Evolutionary conservation across 371 early-diverging fungal genomes (phyloP).

Genomic region (Dentiscutata heterogama): DNA sequence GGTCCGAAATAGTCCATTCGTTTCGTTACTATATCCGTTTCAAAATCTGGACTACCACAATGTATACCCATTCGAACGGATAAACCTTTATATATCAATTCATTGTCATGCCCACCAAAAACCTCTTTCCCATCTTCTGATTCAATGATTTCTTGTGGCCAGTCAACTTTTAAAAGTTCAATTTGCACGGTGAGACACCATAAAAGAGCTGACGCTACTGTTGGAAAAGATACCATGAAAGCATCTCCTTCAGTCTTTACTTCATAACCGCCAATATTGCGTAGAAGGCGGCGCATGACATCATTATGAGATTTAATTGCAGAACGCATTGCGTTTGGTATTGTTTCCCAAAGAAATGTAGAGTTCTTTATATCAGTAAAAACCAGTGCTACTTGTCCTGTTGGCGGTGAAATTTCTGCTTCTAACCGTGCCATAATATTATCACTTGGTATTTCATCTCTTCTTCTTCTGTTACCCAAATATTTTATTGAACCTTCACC

Average conservation of each 20-base stretch:
- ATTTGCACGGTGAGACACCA: slow-evolving; percentile 94
- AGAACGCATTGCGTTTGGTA: slow-evolving; percentile 86
- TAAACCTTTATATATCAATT: slow-evolving; percentile 85
- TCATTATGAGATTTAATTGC: slow-evolving; percentile 92
- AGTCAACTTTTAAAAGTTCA: slow-evolving; percentile 85
- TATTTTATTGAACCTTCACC: slow-evolving; percentile 22
- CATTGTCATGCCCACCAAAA: slow-evolving; percentile 59
- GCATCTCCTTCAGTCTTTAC: slow-evolving; percentile 99
- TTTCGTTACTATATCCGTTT: slow-evolving; percentile 89
- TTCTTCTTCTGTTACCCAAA: slow-evolving; percentile 51
- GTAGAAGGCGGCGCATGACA: slow-evolving; percentile 86
- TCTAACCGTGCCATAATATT: slow-evolving; percentile 73
- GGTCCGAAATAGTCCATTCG: slow-evolving; percentile 98
- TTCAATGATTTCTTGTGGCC: slow-evolving; percentile 92
- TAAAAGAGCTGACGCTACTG: slow-evolving; percentile 84
- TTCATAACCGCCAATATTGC: slow-evolving; percentile 93
- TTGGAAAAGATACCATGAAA: slow-evolving; percentile 95
- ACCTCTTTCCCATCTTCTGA: slow-evolving; percentile 84
- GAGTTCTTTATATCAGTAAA: slow-evolving; percentile 98
- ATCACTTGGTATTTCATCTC: slow-evolving; percentile 67
- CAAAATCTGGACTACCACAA: slow-evolving; percentile 91
- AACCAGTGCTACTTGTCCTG: slow-evolving; percentile 87
- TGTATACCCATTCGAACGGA: slow-evolving; percentile 97
- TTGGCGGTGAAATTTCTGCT: slow-evolving; percentile 88
- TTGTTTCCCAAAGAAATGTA: slow-evolving; percentile 93